Conservation (phyloP, 108 stramenopile genomes). For the Nitzschia sp. region DNA sequence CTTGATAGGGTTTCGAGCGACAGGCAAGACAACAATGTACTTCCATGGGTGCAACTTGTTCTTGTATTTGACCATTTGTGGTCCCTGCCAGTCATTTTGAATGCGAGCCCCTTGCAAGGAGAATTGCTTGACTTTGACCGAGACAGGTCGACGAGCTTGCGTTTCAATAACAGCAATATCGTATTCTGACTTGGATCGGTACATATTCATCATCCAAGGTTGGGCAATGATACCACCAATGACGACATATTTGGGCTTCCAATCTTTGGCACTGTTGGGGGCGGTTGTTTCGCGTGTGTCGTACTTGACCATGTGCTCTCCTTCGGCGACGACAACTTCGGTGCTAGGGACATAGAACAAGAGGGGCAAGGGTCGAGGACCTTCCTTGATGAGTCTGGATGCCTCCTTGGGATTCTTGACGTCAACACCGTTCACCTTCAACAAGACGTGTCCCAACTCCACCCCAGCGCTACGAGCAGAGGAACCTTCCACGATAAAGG, state of each 20-base stretch:
- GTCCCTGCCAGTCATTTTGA: slow-evolving; percentile 91
- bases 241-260: slow-evolving; percentile 90
- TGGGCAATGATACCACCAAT: slow-evolving; percentile 92
- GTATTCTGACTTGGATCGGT: slow-evolving; percentile 89
- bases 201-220: slow-evolving; percentile 94
- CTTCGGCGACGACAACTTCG: slow-evolving; percentile 79
- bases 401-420: slow-evolving; percentile 90
- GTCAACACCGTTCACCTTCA: slow-evolving; percentile 87
- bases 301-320: slow-evolving; percentile 91
- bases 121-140: slow-evolving; percentile 91
- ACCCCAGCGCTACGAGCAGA: slow-evolving; percentile 81
- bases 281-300: slow-evolving; percentile 83
- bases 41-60: slow-evolving; percentile 89
- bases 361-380: slow-evolving; percentile 79
- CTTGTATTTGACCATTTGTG: slow-evolving; percentile 92
- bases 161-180: slow-evolving; percentile 92
- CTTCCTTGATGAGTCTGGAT: slow-evolving; percentile 85
- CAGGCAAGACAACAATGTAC: slow-evolving; percentile 83
- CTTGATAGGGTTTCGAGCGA: slow-evolving; percentile 86
- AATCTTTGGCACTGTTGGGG: slow-evolving; percentile 84
- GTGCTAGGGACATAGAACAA: slow-evolving; percentile 87
- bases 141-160: slow-evolving; percentile 83
- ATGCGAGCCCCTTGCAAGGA: slow-evolving; percentile 85
- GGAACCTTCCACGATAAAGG: slow-evolving; percentile 86
- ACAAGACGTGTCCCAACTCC: slow-evolving; percentile 80